Evolutionary conservation across 2,329 filamentous ascomycete species (phyloP), one percentile per base, ranked within the genome.

Genomic region (Gyromitra esculenta): DNA sequence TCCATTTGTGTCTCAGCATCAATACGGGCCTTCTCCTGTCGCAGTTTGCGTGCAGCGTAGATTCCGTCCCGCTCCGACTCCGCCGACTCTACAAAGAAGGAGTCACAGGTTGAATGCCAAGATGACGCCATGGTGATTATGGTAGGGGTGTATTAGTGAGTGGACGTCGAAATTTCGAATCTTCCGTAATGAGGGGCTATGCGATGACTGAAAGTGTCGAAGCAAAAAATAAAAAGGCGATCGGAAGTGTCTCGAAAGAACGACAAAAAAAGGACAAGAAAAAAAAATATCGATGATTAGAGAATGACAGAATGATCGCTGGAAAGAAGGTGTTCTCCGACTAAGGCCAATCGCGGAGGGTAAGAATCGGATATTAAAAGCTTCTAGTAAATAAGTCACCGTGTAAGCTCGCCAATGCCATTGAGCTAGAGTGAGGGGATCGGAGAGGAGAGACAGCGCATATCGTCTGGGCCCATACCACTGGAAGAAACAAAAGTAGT

Each of bases 1-100:
- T 91, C 91, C 82, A 95, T 92, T 84, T 97, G 95, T 81, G 91
- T 90, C 85, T 95, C 90, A 77, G 90, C 87, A 79, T 90, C 90
- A 80, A 92, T 88, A 79, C 89, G 89, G 81, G 70, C 81, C 80
- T 78, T 83, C 57, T 78, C 74, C 52, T 80, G 73, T 72, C 76
- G 70, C 65, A 66, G 62, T 48, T 80, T 79, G 59, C 74, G 78
- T 39, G 80, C 78, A 43, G 80, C 78, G 70, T 81, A 82, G 13
- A 80, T 45, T 21, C 77, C 79, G 66, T 82, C 86, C 65, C 88
- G 86, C 75, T 89, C 87, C 78, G 87, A 85, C 71, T 87, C 85
- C 78, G 87, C 85, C 78, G 86, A 86, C 81, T 92, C 90, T 71
- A 91, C 88, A 81, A 91, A 91, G 84, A 87, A 91, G 74, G 87